Percentiles rank a stretch among this genome's conserved stretches.
phyloP scores from a whole-genome alignment of 805 yeast species.

The Myxozyma lipomycoides region DNA sequence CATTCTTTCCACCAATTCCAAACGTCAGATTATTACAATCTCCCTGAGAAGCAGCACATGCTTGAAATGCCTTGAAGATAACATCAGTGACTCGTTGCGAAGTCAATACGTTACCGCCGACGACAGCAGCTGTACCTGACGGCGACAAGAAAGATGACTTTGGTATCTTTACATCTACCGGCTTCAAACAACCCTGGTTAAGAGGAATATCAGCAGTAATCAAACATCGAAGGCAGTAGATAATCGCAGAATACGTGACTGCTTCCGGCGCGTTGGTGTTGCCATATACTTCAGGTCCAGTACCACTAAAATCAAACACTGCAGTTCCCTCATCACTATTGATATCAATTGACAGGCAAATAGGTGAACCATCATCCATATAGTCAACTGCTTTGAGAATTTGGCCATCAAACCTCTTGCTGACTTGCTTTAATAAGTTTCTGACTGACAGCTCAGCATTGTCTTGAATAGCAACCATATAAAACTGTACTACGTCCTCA shows the following conservation, averaged over 20 bases:
- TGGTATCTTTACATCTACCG: constrained; percentile 66
- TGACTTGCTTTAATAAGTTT: constrained; percentile 46
- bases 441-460: constrained; percentile 75
- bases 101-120: constrained; percentile 92
- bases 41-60: constrained; percentile 94
- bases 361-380: constrained; percentile 79
- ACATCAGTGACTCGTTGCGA: constrained; percentile 92
- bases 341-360: constrained; percentile 52
- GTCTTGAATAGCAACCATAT: constrained; percentile 77
- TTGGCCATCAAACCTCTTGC: constrained; percentile 38
- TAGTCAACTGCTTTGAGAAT: constrained; percentile 54
- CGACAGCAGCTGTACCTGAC: constrained; percentile 82
- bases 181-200: constrained; percentile 87
- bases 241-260: constrained; percentile 80
- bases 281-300: constrained; percentile 83
- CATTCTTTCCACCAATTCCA: constrained; percentile 67
- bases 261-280: constrained; percentile 92
- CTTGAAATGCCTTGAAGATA: constrained; percentile 76
- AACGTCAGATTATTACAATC: constrained; percentile 92
- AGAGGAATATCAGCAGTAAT: constrained; percentile 86
- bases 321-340: constrained; percentile 54
- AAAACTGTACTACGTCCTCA: constrained; percentile 54
- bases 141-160: constrained; percentile 66
- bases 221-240: constrained; percentile 80
- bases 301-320: constrained; percentile 77